These are phyloP conservation scores for Yamadazyma spencermartinsiae DNA, from an alignment of 1,139 yeast genomes.

Conservation along the genomic window DNA sequence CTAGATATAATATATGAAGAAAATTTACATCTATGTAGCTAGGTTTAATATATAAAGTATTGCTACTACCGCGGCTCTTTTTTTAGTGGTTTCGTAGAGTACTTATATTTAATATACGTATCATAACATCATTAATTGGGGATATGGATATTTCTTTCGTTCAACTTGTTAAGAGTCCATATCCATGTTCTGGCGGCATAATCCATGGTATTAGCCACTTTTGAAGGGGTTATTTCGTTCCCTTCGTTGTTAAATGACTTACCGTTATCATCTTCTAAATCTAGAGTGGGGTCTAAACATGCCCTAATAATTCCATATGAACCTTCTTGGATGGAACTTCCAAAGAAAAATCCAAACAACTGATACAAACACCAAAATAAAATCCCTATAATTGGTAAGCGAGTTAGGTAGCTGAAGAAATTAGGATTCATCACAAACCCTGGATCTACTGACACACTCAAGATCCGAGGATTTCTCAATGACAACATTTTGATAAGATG, in stretches of 20 bases:
- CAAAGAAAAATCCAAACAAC: conserved; percentile 64
- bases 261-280: conserved; percentile 62
- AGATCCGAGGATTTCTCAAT: conserved; percentile 62
- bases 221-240: conserved; percentile 52
- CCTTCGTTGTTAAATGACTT: conserved; percentile 67
- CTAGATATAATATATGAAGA: too few relatives aligned
- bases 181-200: conserved; percentile 76
- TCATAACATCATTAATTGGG: conserved; percentile 11
- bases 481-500: conserved; percentile 71
- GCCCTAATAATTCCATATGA: conserved; percentile 65
- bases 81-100: too few relatives aligned
- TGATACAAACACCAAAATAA: conserved; percentile 70
- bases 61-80: too few relatives aligned
- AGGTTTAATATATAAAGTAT: too few relatives aligned
- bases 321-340: conserved; percentile 73
- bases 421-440: conserved; percentile 84
- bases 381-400: conserved; percentile 74
- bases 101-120: neutral
- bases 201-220: conserved; percentile 57
- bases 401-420: conserved; percentile 70
- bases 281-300: conserved; percentile 55
- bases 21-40: too few relatives aligned
- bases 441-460: conserved; percentile 75
- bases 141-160: conserved; percentile 42
- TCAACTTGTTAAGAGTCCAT: conserved; percentile 73